Percentiles rank a stretch among this genome's conserved stretches.
phyloP scores from a whole-genome alignment of 805 yeast species.

The Cyberlindnera mycetangii region DNA sequence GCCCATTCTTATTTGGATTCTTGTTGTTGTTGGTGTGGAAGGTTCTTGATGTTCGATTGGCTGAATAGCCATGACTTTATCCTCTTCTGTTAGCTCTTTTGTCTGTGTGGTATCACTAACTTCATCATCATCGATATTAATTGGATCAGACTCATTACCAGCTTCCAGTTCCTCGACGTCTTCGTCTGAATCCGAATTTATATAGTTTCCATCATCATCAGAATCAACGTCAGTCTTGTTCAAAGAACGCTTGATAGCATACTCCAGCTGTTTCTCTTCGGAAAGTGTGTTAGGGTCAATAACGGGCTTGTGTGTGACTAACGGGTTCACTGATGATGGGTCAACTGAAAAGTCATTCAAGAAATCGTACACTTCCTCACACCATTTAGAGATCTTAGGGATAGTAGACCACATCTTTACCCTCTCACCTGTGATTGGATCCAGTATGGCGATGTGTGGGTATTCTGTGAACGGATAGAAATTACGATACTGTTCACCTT shows the following conservation, averaged over 20 bases:
- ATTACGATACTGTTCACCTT: conserved; percentile 67
- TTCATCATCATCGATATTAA: conserved; percentile 24
- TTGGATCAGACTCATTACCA: conserved; percentile 22
- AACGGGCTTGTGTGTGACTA: conserved; percentile 54
- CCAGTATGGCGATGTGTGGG: conserved; percentile 91
- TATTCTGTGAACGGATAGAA: conserved; percentile 66
- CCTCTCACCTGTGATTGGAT: conserved; percentile 94
- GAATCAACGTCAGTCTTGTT: conserved; percentile 15
- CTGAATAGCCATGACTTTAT: conserved; percentile 46
- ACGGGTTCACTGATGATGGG: conserved; percentile 62
- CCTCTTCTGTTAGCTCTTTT: conserved; percentile 34
- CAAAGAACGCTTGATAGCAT: conserved; percentile 71
- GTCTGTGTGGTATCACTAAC: conserved; percentile 1
- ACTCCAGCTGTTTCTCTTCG: conserved; percentile 81
- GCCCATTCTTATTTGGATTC: conserved; percentile 86
- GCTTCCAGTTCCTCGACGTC: conserved; percentile 25
- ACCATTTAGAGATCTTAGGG: conserved; percentile 59
- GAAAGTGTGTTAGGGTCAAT: conserved; percentile 64
- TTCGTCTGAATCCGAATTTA: conserved; percentile 18
- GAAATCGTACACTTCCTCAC: conserved; percentile 68
- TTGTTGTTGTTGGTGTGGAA: conserved; percentile 34
- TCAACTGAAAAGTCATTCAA: conserved; percentile 61
- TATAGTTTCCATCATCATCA: background rate
- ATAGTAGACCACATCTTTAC: conserved; percentile 72
- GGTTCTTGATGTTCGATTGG: conserved; percentile 66